Conservation (phyloP, 2,329 filamentous ascomycete species). For the Stachybotrys chlorohalonatus region DNA sequence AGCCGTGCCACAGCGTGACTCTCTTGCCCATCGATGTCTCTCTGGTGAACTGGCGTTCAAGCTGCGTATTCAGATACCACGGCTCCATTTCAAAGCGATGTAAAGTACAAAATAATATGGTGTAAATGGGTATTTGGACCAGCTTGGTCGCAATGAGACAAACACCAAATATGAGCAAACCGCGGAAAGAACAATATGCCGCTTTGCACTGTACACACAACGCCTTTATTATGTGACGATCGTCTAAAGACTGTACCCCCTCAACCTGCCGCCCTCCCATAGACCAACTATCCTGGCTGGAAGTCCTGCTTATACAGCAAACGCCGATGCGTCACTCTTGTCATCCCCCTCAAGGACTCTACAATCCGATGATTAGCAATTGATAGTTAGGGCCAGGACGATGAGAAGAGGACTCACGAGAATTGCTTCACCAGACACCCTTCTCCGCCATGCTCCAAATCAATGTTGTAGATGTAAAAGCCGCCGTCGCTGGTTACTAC, state of each 20-base stretch:
- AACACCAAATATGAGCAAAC: background rate
- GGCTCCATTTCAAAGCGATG: background rate
- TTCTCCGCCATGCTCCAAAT: slow-evolving; percentile 90
- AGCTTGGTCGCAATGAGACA: background rate
- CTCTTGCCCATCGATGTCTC: background rate
- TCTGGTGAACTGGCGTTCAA: too few relatives aligned
- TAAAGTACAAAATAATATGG: background rate
- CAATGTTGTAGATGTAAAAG: slow-evolving; percentile 92
- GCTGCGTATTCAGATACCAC: too few relatives aligned
- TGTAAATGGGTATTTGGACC: slow-evolving; percentile 6
- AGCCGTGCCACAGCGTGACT: background rate
- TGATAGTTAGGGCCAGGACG: background rate
- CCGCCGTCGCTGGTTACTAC: slow-evolving; percentile 92
- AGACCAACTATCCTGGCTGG: too few relatives aligned
- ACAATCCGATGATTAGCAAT: slow-evolving; percentile 2
- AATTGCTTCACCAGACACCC: slow-evolving; percentile 86
- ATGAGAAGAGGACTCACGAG: slow-evolving; percentile 56
- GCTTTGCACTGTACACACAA: background rate
- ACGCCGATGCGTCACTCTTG: slow-evolving; percentile 40
- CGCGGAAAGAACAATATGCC: background rate
- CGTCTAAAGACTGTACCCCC: background rate
- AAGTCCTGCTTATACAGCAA: slow-evolving; percentile 18
- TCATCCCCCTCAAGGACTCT: slow-evolving; percentile 48
- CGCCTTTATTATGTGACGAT: background rate
- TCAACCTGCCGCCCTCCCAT: too few relatives aligned